Evolutionary conservation across 2,329 filamentous ascomycete species (phyloP).

Genomic region (Epichloe uncinata): DNA sequence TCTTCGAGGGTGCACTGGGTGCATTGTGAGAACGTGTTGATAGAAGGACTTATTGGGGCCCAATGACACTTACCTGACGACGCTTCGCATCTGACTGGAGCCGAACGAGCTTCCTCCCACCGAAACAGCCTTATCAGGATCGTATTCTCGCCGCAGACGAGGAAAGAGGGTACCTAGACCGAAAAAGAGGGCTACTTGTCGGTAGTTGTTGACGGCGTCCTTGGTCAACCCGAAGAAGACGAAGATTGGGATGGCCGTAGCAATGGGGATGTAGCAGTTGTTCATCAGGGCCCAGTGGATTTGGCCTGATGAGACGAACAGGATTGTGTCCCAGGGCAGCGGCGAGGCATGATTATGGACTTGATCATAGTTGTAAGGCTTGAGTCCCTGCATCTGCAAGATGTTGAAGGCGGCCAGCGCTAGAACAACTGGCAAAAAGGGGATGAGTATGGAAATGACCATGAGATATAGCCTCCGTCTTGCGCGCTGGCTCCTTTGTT

Average conservation of each 20-base stretch:
- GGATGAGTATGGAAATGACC: constrained; percentile 35
- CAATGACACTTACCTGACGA: constrained; percentile 9
- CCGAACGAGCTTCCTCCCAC: constrained; percentile 10
- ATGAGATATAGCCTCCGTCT: constrained; percentile 42
- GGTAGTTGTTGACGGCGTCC: constrained; percentile 38
- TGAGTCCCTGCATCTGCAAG: constrained; percentile 12
- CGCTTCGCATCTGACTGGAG: constrained; percentile 11
- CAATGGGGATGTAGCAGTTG: constrained; percentile 34
- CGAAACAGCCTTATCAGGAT: constrained; percentile 18
- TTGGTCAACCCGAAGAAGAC: constrained; percentile 42
- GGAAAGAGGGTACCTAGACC: constrained; percentile 33
- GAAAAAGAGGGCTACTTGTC: constrained; percentile 22
- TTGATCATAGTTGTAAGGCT: constrained; percentile 26
- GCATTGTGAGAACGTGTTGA: constrained; percentile 4
- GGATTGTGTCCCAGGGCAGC: constrained; percentile 33
- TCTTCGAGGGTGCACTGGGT: background rate
- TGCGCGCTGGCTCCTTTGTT: constrained; percentile 31
- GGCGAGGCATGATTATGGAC: constrained; percentile 26
- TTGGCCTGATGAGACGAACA: constrained; percentile 29
- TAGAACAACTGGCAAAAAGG: constrained; percentile 36
- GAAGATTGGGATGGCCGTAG: constrained; percentile 35
- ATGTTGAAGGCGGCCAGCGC: constrained; percentile 30
- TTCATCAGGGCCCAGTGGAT: constrained; percentile 29
- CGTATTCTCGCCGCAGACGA: constrained; percentile 24
- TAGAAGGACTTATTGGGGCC: background rate